A percentile compares a stretch with the other conserved stretches of the same genome.
These are phyloP conservation scores for Puccinia brachypodii DNA, from an alignment of 1,284 basidiomycete genomes.

Conservation along the genomic window DNA sequence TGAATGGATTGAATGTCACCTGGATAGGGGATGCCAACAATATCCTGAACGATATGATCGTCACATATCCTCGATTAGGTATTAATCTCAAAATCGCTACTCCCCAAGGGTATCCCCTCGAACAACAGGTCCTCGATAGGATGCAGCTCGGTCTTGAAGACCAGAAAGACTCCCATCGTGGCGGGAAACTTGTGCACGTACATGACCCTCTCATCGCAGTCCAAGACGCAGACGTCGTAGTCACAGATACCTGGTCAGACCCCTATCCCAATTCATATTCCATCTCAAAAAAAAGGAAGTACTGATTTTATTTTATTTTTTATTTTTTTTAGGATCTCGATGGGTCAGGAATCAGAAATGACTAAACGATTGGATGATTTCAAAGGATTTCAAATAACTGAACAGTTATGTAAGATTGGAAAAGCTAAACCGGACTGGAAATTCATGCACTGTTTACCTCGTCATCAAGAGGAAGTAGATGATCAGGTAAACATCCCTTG, in stretches of 20 bases:
- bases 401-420: constrained; percentile 63
- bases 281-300: background rate
- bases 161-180: constrained; percentile 56
- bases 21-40: constrained; percentile 97
- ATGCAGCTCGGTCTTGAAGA: constrained; percentile 60
- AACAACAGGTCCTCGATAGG: constrained; percentile 74
- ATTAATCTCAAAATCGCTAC: constrained; percentile 82
- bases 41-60: constrained; percentile 95
- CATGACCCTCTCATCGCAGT: constrained; percentile 81
- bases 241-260: constrained; percentile 93
- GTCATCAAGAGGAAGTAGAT: constrained; percentile 89
- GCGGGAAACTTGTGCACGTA: constrained; percentile 70
- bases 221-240: constrained; percentile 82
- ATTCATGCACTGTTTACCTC: constrained; percentile 93
- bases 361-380: constrained; percentile 84
- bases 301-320: background rate
- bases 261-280: constrained; percentile 26
- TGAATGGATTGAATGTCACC: constrained; percentile 70
- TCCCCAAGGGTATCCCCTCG: constrained; percentile 74
- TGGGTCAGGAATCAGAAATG: constrained; percentile 97
- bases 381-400: constrained; percentile 89
- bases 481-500: constrained; percentile 64
- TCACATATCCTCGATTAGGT: constrained; percentile 86
- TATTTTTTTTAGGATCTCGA: constrained; percentile 76
- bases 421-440: constrained; percentile 86